Percentiles rank a stretch among this genome's conserved stretches.
phyloP scores from a whole-genome alignment of 768 basidiomycete species.

The Boletus speciosus region DNA sequence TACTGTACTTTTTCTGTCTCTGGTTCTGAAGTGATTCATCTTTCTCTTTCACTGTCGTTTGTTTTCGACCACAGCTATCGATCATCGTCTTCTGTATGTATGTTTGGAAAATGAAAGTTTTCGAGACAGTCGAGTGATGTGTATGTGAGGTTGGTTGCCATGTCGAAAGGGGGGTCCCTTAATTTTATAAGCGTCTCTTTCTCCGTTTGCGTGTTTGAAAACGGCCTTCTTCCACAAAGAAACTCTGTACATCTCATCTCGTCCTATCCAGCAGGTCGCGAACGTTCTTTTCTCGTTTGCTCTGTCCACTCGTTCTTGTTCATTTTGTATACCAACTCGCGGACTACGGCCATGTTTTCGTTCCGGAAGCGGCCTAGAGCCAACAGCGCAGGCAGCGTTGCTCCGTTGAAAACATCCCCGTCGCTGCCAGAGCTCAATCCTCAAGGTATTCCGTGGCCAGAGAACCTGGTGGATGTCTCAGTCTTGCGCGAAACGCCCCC shows the following conservation, averaged over 20 bases:
- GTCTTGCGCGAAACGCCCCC: conserved; percentile 50
- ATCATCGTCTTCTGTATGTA: conserved; percentile 29
- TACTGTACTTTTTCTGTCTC: conserved; percentile 31
- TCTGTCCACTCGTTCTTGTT: conserved; percentile 22
- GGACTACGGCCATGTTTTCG: conserved; percentile 55
- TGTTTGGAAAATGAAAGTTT: conserved; percentile 24
- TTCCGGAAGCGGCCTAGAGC: conserved; percentile 63
- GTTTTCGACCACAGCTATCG: conserved; percentile 26
- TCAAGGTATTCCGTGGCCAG: conserved; percentile 82
- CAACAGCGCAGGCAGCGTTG: conserved; percentile 37
- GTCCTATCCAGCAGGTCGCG: conserved; percentile 13
- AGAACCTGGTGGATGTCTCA: conserved; percentile 71
- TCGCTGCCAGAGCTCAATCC: conserved; percentile 75
- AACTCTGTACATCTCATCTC: conserved; percentile 13
- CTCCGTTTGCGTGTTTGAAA: conserved; percentile 8
- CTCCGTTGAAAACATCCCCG: conserved; percentile 65
- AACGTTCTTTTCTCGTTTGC: conserved; percentile 25
- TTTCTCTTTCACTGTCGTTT: conserved; percentile 10
- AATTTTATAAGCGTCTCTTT: conserved; percentile 15
- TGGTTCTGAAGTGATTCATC: conserved; percentile 13
- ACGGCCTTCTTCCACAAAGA: conserved; percentile 18
- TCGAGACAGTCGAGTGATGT: conserved; percentile 1
- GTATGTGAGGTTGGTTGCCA: conserved; percentile 24
- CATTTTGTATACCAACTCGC: conserved; percentile 21
- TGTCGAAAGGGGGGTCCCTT: conserved; percentile 18